phyloP scores from a whole-genome alignment of 2,329 filamentous ascomycete genomes.

The Parastagonospora nodorum region DNA sequence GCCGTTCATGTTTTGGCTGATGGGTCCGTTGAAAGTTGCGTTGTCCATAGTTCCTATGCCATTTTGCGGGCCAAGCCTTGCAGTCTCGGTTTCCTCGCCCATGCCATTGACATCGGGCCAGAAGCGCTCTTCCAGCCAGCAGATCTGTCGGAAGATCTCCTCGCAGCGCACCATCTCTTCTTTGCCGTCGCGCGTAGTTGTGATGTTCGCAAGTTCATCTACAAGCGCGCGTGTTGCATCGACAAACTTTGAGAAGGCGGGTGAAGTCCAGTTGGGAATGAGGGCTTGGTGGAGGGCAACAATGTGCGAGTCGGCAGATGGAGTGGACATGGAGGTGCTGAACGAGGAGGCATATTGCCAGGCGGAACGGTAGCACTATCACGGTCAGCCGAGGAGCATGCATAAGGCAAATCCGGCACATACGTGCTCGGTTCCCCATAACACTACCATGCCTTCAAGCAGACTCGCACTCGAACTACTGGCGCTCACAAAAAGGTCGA shows the following conservation, averaged over 20 bases:
- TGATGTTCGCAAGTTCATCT: conserved; percentile 56
- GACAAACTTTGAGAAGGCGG: conserved; percentile 56
- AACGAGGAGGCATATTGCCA: conserved; percentile 56
- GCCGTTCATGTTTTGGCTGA: conserved; percentile 14
- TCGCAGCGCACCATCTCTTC: conserved; percentile 55
- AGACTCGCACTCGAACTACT: conserved; percentile 58
- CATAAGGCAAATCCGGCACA: conserved; percentile 10
- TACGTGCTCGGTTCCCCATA: conserved; percentile 76
- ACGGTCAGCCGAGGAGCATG: conserved; percentile 7
- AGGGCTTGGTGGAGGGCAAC: conserved; percentile 56
- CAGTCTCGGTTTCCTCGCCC: conserved; percentile 51
- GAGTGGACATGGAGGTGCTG: conserved; percentile 44
- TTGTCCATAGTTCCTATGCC: conserved; percentile 29
- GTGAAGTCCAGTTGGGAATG: conserved; percentile 58
- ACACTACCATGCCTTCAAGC: conserved; percentile 72
- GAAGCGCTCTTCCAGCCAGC: conserved; percentile 55
- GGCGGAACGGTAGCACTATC: conserved; percentile 52
- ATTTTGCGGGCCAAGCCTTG: conserved; percentile 23
- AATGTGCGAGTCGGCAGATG: conserved; percentile 50
- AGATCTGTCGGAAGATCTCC: conserved; percentile 54
- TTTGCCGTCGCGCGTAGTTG: conserved; percentile 53
- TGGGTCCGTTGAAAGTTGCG: conserved; percentile 19
- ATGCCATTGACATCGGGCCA: conserved; percentile 58
- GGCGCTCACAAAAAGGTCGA: conserved; percentile 65
- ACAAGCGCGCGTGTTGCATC: conserved; percentile 55